These are phyloP conservation scores for Microsporum ferrugineum DNA, from an alignment of 2,329 filamentous ascomycete species.

Conservation along the genomic window DNA sequence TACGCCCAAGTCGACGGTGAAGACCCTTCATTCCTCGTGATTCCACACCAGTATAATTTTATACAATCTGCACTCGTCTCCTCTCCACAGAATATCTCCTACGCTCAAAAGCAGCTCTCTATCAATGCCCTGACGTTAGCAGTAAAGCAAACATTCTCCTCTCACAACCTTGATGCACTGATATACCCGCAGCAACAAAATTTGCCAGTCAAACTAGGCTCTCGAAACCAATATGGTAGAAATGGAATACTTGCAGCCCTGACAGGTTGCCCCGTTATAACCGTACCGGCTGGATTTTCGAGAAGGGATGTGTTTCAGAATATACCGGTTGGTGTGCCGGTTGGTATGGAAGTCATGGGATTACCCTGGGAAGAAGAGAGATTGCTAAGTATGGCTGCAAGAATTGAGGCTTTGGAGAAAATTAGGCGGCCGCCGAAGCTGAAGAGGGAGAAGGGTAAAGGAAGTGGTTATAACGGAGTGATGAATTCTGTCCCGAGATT, in stretches of 20 bases:
- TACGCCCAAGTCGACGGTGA: constrained; percentile 31
- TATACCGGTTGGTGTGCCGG: constrained; percentile 48
- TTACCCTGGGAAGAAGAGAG: constrained; percentile 44
- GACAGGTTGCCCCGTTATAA: constrained; percentile 43
- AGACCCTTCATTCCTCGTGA: constrained; percentile 45
- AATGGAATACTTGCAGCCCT: constrained; percentile 48
- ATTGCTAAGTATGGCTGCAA: constrained; percentile 44
- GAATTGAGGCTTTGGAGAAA: constrained; percentile 36
- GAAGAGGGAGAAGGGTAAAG: not conserved
- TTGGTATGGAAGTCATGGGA: constrained; percentile 55
- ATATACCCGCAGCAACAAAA: constrained; percentile 56
- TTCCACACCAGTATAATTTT: constrained; percentile 48
- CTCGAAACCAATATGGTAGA: constrained; percentile 46
- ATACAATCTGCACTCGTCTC: constrained; percentile 42
- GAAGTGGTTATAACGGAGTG: not conserved
- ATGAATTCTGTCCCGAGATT: constrained; percentile 5
- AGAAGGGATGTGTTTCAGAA: not conserved
- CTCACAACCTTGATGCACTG: constrained; percentile 43
- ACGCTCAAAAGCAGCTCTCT: constrained; percentile 35
- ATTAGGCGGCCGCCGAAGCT: constrained; percentile 31
- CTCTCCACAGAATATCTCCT: constrained; percentile 42
- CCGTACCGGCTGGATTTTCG: constrained; percentile 23
- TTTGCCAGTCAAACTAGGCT: constrained; percentile 48
- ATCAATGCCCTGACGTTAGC: constrained; percentile 44
- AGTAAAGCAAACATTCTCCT: constrained; percentile 41